These are phyloP conservation scores for Penicillium verhagenii DNA, from an alignment of 495 filamentous ascomycete species.

Conservation along the genomic window DNA sequence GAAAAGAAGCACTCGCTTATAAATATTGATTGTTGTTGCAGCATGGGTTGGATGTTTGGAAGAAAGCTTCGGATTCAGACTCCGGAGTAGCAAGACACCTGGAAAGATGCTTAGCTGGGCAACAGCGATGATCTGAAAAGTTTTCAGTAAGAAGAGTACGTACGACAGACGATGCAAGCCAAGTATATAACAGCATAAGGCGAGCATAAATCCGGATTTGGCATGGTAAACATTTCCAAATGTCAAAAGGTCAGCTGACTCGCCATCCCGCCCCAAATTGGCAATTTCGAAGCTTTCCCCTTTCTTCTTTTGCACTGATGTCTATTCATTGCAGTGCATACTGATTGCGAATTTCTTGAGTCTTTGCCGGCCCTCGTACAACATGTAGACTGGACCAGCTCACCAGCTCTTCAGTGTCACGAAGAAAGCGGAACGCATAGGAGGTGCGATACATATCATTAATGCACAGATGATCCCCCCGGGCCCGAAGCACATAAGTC, in stretches of 20 bases:
- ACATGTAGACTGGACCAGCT: conserved; percentile 50
- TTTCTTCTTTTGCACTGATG: background rate
- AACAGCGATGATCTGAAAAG: background rate
- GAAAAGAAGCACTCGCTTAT: no score
- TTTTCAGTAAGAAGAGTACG: background rate
- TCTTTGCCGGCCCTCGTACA: conserved; percentile 46
- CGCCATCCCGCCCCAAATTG: background rate
- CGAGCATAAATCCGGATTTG: background rate
- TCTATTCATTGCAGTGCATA: conserved; percentile 21
- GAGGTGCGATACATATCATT: conserved; percentile 52
- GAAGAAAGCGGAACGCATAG: conserved; percentile 42
- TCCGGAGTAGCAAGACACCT: no score
- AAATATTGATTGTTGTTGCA: no score
- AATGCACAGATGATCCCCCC: conserved; percentile 47
- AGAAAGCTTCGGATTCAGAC: no score
- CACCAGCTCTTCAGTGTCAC: conserved; percentile 37
- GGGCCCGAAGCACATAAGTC: conserved; percentile 34
- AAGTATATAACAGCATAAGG: background rate
- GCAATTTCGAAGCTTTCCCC: background rate
- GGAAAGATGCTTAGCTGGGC: background rate
- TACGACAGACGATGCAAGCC: background rate
- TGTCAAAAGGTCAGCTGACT: background rate
- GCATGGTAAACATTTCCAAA: no score
- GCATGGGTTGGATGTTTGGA: no score
- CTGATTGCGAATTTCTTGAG: conserved; percentile 48